Conservation (phyloP, 2,329 filamentous ascomycete genomes). For the Aspergillus udagawae region DNA sequence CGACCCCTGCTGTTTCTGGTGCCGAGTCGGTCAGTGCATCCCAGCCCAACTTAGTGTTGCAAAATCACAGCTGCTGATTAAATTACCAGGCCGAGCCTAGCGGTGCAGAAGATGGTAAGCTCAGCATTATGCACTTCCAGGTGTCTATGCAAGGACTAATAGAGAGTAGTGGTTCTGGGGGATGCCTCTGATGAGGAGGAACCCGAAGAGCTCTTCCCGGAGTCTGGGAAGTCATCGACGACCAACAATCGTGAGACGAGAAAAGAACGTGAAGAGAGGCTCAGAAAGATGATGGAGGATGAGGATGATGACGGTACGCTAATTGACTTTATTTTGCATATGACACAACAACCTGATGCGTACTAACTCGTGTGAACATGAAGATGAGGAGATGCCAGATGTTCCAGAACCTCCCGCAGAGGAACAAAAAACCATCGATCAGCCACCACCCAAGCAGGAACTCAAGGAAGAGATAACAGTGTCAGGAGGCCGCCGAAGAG, state of each 20-base stretch:
- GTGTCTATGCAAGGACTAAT: slow-evolving; percentile 22
- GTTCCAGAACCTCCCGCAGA: slow-evolving; percentile 39
- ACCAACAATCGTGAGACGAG: slow-evolving; percentile 45
- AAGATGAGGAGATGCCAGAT: slow-evolving; percentile 58
- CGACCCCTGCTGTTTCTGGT: slow-evolving; percentile 31
- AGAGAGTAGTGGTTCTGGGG: slow-evolving; percentile 42
- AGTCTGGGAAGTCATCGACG: slow-evolving; percentile 32
- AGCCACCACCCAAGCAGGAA: slow-evolving; percentile 40
- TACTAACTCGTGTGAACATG: slow-evolving; percentile 13
- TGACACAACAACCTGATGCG: slow-evolving; percentile 21
- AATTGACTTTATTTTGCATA: slow-evolving; percentile 29
- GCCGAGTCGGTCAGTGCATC: slow-evolving; percentile 33
- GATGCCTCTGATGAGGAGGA: slow-evolving; percentile 55
- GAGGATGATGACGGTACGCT: slow-evolving; percentile 51
- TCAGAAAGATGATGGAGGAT: slow-evolving; percentile 73
- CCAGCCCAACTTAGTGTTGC: slow-evolving; percentile 12
- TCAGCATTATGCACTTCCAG: not conserved
- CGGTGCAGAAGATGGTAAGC: slow-evolving; percentile 48
- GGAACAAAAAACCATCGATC: slow-evolving; percentile 34
- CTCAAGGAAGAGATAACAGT: slow-evolving; percentile 51
- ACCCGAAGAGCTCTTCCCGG: slow-evolving; percentile 48
- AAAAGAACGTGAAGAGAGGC: slow-evolving; percentile 61
- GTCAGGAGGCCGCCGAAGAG: slow-evolving; percentile 65
- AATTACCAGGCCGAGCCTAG: slow-evolving; percentile 28
- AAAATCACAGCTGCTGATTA: not conserved